Percentiles rank a stretch among this genome's conserved stretches.
Conservation (phyloP, 2,329 filamentous ascomycete genomes). For the Biscogniauxia marginata region DNA sequence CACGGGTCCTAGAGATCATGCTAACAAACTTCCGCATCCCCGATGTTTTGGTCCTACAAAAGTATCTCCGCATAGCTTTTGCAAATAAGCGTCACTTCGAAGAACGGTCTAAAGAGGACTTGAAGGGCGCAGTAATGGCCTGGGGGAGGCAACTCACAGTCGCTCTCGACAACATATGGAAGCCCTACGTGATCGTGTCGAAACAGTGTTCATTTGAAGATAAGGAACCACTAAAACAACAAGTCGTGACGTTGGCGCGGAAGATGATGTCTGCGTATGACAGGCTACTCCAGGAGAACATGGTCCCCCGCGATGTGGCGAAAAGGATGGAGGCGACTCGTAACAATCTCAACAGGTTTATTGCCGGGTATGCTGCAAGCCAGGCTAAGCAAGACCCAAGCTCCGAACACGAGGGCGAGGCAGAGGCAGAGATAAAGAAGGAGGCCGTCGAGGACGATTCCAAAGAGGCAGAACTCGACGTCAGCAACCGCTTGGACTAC, state of each 20-base stretch:
- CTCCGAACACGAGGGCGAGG: conserved; percentile 5
- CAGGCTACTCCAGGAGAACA: conserved; percentile 20
- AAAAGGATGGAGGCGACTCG: conserved; percentile 18
- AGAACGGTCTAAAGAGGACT: conserved; percentile 28
- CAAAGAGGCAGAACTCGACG: conserved; percentile 5
- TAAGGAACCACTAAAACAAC: conserved; percentile 8
- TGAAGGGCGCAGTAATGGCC: conserved; percentile 38
- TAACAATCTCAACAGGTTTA: conserved; percentile 24
- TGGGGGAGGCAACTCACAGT: conserved; percentile 50
- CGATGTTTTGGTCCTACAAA: conserved; percentile 50
- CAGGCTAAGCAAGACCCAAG: conserved; percentile 14
- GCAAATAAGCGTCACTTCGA: conserved; percentile 43
- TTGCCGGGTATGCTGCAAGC: conserved; percentile 24
- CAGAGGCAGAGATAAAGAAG: not conserved
- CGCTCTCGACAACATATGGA: conserved; percentile 52
- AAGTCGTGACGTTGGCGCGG: conserved; percentile 28
- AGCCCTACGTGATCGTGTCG: conserved; percentile 39
- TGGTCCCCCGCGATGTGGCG: conserved; percentile 11
- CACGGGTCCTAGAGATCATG: conserved; percentile 66
- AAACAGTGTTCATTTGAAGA: conserved; percentile 12
- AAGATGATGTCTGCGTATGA: conserved; percentile 32
- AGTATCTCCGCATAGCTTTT: conserved; percentile 58
- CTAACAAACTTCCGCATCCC: conserved; percentile 39
- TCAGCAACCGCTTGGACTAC: not conserved
- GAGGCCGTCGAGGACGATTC: conserved; percentile 1